Conservation (phyloP, 148 eudicot species). For the Vaccinium myrtillus region DNA sequence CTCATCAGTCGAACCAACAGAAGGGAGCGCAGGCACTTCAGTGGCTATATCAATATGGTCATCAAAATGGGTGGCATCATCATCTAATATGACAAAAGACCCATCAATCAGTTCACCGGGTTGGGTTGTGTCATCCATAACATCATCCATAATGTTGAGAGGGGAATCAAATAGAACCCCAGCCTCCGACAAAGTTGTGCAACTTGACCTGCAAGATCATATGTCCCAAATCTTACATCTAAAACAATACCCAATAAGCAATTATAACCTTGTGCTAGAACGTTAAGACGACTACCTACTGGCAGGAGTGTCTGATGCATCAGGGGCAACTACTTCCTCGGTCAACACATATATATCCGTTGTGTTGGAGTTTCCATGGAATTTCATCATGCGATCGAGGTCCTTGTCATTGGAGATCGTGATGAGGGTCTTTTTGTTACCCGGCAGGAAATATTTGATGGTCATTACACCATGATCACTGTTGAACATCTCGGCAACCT, state of each 20-base stretch:
- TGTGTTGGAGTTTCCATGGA: constrained; percentile 50
- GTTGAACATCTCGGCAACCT: constrained; percentile 86
- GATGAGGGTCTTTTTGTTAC: constrained; percentile 73
- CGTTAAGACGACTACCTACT: constrained; percentile 58
- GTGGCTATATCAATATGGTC: constrained; percentile 40
- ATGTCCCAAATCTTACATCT: constrained; percentile 24
- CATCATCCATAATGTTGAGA: constrained; percentile 35
- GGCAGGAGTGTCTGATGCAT: constrained; percentile 69
- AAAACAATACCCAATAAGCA: background rate
- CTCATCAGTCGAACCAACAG: constrained; percentile 51
- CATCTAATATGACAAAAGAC: constrained; percentile 49
- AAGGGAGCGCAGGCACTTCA: constrained; percentile 35
- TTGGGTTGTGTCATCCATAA: constrained; percentile 52
- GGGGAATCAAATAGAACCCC: constrained; percentile 53
- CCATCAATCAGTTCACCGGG: constrained; percentile 55
- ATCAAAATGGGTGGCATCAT: constrained; percentile 44
- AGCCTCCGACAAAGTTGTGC: constrained; percentile 74
- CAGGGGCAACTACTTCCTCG: constrained; percentile 61
- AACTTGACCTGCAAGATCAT: constrained; percentile 69
- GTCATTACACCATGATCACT: constrained; percentile 42
- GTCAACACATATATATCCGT: constrained; percentile 67
- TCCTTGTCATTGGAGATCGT: constrained; percentile 92
- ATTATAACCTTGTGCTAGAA: constrained; percentile 13
- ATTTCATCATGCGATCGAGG: constrained; percentile 76
- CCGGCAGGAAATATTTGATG: constrained; percentile 81